Evolutionary conservation across 83 land plant genomes (phyloP), one percentile per base, ranked within the genome.

Genomic region (Picea engelmannii): DNA sequence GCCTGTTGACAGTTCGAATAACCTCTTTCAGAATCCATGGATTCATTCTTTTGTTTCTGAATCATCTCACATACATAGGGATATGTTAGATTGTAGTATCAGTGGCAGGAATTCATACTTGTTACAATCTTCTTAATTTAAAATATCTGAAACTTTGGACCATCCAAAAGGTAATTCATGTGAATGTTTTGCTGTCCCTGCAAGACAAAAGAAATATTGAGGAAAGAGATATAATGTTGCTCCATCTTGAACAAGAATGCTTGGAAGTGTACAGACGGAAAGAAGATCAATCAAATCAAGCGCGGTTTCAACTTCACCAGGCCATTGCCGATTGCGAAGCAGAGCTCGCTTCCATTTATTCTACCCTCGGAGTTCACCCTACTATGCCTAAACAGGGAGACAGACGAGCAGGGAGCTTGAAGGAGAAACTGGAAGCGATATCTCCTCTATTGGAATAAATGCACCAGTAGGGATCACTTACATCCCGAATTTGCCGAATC

Each of bases 211-310:
- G 16, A 9, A 69, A n/a, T n/a, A n/a, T n/a, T 70, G 76, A 84
- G 61, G 93, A 92, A 16, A 87, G 92, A 75, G 96, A 94, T 63
- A 89, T 86, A 84, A 89, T 93, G 95, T 24, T 94, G 23, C 88
- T 92, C 63, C 91, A 94, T 82, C 85, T 94, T 16, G 95, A 94
- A 66, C 89, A 85, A 76, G 93, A 94, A 49, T 94, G 96, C 47
- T 62, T 94, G 31, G 95, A 94, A 73, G 96, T 93, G 0, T 94
- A 94, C 80, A 84, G 92, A 75, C 88, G 95, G 80, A 94, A 93
- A 79, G 96, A 93, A 5, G 96, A 92, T 70, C 88, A 86, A 40
- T 90, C 96, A 25, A 94, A 91, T 75, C 81, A 80, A 8, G 83
- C 73, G 59, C 81, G 93, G 63, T 92, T 92, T 59, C 90, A 89